These are phyloP conservation scores for Allodekkera sacchari DNA, from an alignment of 805 yeast genomes.

Conservation along the genomic window DNA sequence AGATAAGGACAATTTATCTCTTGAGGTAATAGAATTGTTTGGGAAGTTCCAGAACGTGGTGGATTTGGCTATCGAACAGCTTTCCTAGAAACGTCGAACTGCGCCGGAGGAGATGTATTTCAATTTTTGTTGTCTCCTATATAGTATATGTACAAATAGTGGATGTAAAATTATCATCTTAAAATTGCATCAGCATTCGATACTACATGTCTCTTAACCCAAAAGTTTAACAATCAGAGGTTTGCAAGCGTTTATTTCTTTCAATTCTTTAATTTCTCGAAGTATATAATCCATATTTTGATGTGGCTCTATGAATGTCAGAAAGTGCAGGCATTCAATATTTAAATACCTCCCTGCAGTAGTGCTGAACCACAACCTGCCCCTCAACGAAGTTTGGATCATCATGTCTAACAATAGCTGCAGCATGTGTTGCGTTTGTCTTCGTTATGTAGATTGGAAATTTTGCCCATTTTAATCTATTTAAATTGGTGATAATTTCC, in stretches of 20 bases:
- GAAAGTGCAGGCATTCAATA: neutral
- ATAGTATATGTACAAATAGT: too few relatives aligned
- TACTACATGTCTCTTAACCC: too few relatives aligned
- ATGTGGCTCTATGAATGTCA: neutral
- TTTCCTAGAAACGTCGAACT: neutral
- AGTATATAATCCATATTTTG: neutral
- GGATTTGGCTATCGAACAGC: slow-evolving; percentile 6
- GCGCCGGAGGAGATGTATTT: neutral
- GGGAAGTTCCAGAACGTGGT: slow-evolving; percentile 4
- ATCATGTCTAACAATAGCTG: slow-evolving; percentile 61
- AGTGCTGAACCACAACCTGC: slow-evolving; percentile 54
- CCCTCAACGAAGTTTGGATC: slow-evolving; percentile 62
- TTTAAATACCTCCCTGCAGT: slow-evolving; percentile 38
- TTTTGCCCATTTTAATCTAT: slow-evolving; percentile 57
- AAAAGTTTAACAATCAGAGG: too few relatives aligned
- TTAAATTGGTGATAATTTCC: slow-evolving; percentile 48
- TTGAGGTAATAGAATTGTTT: slow-evolving; percentile 5
- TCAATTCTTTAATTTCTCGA: neutral
- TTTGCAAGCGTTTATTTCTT: neutral
- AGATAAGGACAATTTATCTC: slow-evolving; percentile 3
- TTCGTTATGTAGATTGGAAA: slow-evolving; percentile 60
- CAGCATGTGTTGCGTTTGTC: slow-evolving; percentile 70
- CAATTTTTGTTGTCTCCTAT: neutral
- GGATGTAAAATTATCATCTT: too few relatives aligned
- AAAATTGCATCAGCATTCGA: too few relatives aligned